Evolutionary conservation across 2,329 filamentous ascomycete genomes (phyloP).

Genomic region (Epichloe scottii): DNA sequence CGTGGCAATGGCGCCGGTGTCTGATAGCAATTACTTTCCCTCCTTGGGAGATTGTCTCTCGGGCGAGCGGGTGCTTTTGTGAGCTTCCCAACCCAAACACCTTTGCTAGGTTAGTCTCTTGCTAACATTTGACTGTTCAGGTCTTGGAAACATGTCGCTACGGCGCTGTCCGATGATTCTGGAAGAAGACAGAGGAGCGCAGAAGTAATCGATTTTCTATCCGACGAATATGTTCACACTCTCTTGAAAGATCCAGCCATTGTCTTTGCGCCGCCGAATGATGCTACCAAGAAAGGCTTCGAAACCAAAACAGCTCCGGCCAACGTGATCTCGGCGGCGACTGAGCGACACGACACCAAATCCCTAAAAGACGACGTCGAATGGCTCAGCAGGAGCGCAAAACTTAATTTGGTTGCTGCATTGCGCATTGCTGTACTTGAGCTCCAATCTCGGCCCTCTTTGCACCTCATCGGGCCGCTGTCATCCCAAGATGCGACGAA

Average conservation of each 20-base stretch:
- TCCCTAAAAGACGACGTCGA: slow-evolving; percentile 72
- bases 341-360: slow-evolving; percentile 58
- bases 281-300: slow-evolving; percentile 57
- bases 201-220: slow-evolving; percentile 56
- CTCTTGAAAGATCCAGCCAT: slow-evolving; percentile 57
- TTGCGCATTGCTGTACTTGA: slow-evolving; percentile 71
- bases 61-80: slow-evolving; percentile 72
- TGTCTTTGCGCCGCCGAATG: slow-evolving; percentile 51
- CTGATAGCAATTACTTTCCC: slow-evolving; percentile 65
- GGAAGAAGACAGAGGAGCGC: slow-evolving; percentile 40
- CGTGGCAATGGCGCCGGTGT: slow-evolving; percentile 57
- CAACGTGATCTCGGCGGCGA: slow-evolving; percentile 58
- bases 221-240: slow-evolving; percentile 52
- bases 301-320: slow-evolving; percentile 81
- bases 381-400: slow-evolving; percentile 71
- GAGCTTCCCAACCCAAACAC: slow-evolving; percentile 25
- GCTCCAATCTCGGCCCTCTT: slow-evolving; percentile 67
- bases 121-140: slow-evolving; percentile 23
- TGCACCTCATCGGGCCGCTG: slow-evolving; percentile 56
- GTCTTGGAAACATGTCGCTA: slow-evolving; percentile 49
- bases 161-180: slow-evolving; percentile 42
- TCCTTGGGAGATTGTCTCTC: slow-evolving; percentile 75
- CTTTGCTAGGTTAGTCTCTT: not conserved
- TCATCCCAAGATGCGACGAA: slow-evolving; percentile 69
- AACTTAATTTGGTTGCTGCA: slow-evolving; percentile 70